Evolutionary conservation across 768 basidiomycete species (phyloP).

Genomic region (Leccinum pellstonianum): DNA sequence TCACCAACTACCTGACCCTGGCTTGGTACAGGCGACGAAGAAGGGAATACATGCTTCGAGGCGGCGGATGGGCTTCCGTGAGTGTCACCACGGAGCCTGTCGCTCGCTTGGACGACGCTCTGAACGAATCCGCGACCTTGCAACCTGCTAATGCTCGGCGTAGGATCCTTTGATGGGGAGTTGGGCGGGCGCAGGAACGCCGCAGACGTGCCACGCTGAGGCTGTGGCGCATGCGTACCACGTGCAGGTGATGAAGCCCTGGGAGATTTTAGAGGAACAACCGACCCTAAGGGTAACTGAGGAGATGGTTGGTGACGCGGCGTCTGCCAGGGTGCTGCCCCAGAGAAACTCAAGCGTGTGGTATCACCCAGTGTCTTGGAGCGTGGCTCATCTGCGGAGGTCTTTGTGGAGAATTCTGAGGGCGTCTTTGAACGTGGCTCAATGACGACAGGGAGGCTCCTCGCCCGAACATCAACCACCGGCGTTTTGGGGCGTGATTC

Average conservation of each 20-base stretch:
- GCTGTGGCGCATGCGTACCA: slow-evolving; percentile 43
- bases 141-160: slow-evolving; percentile 78
- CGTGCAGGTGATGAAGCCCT: slow-evolving; percentile 40
- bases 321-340: slow-evolving; percentile 23
- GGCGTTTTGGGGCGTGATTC: slow-evolving; percentile 27
- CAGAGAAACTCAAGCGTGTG: slow-evolving; percentile 16
- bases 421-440: slow-evolving; percentile 24
- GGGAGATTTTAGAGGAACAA: slow-evolving; percentile 21
- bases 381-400: slow-evolving; percentile 20
- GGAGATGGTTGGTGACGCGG: slow-evolving; percentile 31
- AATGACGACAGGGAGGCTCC: slow-evolving; percentile 6
- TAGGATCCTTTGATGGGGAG: slow-evolving; percentile 62
- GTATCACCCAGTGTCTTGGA: slow-evolving; percentile 22
- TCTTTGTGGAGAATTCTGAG: slow-evolving; percentile 12
- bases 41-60: slow-evolving; percentile 27
- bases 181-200: slow-evolving; percentile 53
- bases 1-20: slow-evolving; percentile 29
- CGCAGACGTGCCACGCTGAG: slow-evolving; percentile 47
- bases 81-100: slow-evolving; percentile 42
- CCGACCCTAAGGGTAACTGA: slow-evolving; percentile 32
- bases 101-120: slow-evolving; percentile 72
- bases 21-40: slow-evolving; percentile 33
- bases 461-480: slow-evolving; percentile 13
- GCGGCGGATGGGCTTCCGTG: slow-evolving; percentile 34
- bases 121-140: slow-evolving; percentile 87